Percentiles rank a stretch among this genome's conserved stretches.
These are phyloP conservation scores for Willaertia magna DNA, from an alignment of 208 protist genomes.

Conservation along the genomic window DNA sequence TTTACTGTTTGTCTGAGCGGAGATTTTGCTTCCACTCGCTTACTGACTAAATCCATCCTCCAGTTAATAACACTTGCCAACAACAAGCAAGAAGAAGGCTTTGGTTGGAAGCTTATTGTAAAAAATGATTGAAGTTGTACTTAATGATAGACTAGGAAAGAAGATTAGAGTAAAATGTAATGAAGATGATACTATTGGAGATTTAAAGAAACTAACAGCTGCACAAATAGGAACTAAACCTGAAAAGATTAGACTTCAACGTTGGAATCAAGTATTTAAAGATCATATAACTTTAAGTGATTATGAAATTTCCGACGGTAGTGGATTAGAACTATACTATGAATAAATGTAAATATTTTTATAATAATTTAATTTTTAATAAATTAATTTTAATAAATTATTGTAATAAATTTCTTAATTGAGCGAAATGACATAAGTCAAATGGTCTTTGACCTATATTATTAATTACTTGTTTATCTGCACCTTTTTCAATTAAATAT, in stretches of 20 bases:
- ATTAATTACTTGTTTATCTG: not conserved
- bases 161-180: constrained; percentile 56
- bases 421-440: no score
- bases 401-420: no score
- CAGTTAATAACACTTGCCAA: no score
- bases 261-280: constrained; percentile 55
- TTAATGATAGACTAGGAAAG: constrained; percentile 53
- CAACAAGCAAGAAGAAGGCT: no score
- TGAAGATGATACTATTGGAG: constrained; percentile 52
- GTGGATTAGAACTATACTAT: constrained; percentile 62
- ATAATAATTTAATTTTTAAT: no score
- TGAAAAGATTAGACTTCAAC: constrained; percentile 59
- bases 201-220: constrained; percentile 57
- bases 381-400: no score
- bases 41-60: no score
- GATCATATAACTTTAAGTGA: constrained; percentile 61
- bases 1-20: no score
- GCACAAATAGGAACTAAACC: constrained; percentile 44
- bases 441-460: not conserved
- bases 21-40: no score
- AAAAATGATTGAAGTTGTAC: constrained; percentile 49
- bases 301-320: constrained; percentile 66
- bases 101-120: constrained; percentile 18
- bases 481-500: not conserved
- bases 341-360: no score